phyloP scores from a whole-genome alignment of 78 protist species.

The Dictyostelium intermedium region DNA sequence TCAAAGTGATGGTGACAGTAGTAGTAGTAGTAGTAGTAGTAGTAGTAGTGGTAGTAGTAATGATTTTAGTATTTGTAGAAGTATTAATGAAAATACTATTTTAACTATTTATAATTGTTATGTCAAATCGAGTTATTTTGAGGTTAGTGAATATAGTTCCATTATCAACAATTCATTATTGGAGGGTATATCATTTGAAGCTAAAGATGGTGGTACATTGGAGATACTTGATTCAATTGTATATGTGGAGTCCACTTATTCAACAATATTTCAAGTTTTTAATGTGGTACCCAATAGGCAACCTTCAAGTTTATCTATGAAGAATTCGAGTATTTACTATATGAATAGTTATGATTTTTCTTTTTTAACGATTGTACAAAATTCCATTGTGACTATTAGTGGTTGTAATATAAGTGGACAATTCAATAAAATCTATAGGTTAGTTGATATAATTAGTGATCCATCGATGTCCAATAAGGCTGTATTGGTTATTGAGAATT shows the following conservation, averaged over 20 bases:
- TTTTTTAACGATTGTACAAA: background rate
- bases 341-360: background rate
- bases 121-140: background rate
- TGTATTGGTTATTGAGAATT: background rate
- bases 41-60: too few relatives aligned
- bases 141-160: too few relatives aligned
- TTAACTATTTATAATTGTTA: background rate
- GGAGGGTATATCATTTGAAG: background rate
- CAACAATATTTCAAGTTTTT: too few relatives aligned
- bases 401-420: background rate
- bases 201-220: background rate
- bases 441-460: background rate
- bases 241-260: too few relatives aligned
- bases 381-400: background rate
- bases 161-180: background rate
- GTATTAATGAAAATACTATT: too few relatives aligned
- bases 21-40: too few relatives aligned
- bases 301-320: background rate
- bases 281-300: too few relatives aligned
- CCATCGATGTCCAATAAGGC: background rate
- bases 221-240: background rate
- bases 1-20: too few relatives aligned
- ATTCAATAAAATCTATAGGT: background rate
- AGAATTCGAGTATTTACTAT: background rate
- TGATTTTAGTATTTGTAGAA: too few relatives aligned